Base-by-base conservation (phyloP, 805 yeast species). In the Lipomyces sp. region DNA sequence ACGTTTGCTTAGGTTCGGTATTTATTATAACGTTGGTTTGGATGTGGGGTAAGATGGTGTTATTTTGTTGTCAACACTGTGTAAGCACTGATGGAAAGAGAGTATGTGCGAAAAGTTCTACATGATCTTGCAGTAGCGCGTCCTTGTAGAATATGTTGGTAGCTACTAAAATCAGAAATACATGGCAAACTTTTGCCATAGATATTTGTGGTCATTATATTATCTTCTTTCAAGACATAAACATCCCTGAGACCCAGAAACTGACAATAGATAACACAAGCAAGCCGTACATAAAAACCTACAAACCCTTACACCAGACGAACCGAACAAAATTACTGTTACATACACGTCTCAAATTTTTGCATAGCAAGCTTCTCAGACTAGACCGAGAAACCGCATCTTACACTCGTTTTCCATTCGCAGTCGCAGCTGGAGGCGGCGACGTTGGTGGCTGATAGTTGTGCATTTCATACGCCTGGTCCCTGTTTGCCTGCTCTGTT, bases 371-470 rank as follows among this genome's bases (percentile, higher is more conserved):
- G 18, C 29, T n/a, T 42, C 18, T n/a, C 48, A 42, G 48, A 42
- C 24, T 24, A 6, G 45, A 15, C 10, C 10, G n/a, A 42, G 4
- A 42, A 42, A 42, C 48, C 7, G 7, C 48, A 42, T 42, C 48
- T n/a, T 42, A 42, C 10, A 42, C 48, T 1, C 24, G 48, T 24
- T 42, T 42, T 42, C 48, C 48, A 42, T 42, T 15, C 48, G 48
- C 34, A 15, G 33, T 7, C n/a, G 33, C 42, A 24, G 56, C 62
- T 7, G 68, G 68, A 10, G 68, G 65, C 10, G 67, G 67, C 39
- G 64, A 60, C n/a, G 39, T 32, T 24, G 68, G 68, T 13, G 68
- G 65, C 5, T 63, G 60, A 51, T 57, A 61, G 29, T 65, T 37
- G 10, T 35, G 53, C 68, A 65, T 61, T 35, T 65, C 68, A 32